phyloP scores from a whole-genome alignment of 2,329 filamentous ascomycete genomes.

The Teratosphaeria zuluensis region DNA sequence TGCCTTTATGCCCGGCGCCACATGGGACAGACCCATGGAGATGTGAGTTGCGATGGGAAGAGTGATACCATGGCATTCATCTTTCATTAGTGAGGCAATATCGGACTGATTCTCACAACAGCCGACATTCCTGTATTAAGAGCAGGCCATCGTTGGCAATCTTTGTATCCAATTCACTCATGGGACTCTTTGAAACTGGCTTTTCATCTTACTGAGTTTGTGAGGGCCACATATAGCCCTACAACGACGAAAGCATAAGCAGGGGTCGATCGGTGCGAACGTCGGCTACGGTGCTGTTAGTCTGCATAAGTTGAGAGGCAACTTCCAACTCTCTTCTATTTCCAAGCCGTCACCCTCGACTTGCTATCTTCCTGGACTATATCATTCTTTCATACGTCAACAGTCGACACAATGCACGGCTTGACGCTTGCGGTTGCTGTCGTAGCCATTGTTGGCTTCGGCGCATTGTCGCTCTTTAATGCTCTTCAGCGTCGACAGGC shows the following conservation, averaged over 20 bases:
- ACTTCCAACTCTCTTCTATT: neutral
- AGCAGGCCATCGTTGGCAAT: no score
- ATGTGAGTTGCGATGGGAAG: no score
- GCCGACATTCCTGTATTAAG: no score
- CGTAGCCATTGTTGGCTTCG: slow-evolving; percentile 30
- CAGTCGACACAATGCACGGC: slow-evolving; percentile 29
- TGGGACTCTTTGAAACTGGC: no score
- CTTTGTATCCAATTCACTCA: no score
- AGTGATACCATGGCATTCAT: no score
- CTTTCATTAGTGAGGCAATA: no score
- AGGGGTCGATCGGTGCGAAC: neutral
- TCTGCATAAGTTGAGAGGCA: neutral
- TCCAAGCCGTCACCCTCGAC: neutral
- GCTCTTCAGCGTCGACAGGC: slow-evolving; percentile 20
- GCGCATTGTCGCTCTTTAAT: slow-evolving; percentile 24
- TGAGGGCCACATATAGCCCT: neutral
- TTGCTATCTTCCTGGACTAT: neutral
- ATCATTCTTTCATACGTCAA: neutral
- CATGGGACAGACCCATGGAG: neutral
- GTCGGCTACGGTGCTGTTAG: neutral
- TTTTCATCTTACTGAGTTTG: neutral
- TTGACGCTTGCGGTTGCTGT: slow-evolving; percentile 28
- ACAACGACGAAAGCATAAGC: neutral
- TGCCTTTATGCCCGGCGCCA: neutral
- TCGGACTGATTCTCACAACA: no score